Conservation (phyloP, 176 grass and related monocot genomes). For the Triticum timopheevii region DNA sequence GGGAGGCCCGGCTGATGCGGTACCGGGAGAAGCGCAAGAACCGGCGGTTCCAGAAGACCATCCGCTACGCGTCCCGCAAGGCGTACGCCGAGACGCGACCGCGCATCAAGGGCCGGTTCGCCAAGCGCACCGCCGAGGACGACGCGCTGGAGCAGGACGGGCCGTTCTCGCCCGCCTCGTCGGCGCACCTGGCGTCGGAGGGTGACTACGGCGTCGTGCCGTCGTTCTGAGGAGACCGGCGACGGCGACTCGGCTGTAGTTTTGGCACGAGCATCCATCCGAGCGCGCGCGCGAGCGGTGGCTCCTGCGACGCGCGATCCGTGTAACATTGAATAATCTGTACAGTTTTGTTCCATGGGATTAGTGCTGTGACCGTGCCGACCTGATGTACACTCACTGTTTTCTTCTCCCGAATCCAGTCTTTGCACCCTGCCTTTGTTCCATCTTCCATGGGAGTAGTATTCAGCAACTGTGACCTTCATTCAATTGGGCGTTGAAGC, state of each 20-base stretch:
- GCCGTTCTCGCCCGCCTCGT: slow-evolving; percentile 23
- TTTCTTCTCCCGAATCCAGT: background rate
- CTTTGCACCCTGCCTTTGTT: slow-evolving; percentile 17
- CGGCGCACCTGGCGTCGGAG: slow-evolving; percentile 22
- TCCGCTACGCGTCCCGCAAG: slow-evolving; percentile 85
- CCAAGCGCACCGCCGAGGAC: slow-evolving; percentile 46
- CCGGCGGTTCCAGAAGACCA: slow-evolving; percentile 80
- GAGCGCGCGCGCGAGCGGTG: background rate
- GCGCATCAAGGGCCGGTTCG: slow-evolving; percentile 83
- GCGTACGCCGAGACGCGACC: slow-evolving; percentile 85
- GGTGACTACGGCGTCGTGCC: slow-evolving; percentile 51
- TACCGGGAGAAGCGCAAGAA: slow-evolving; percentile 89
- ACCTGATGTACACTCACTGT: background rate
- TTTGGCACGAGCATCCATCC: slow-evolving; percentile 12
- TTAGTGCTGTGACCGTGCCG: background rate
- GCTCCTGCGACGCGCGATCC: background rate
- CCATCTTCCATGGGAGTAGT: background rate
- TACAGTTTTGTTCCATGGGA: slow-evolving; percentile 23
- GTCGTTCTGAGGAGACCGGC: slow-evolving; percentile 35
- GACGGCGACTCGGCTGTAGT: background rate
- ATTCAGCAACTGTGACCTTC: slow-evolving; percentile 1
- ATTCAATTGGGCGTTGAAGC: background rate
- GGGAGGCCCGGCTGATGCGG: slow-evolving; percentile 81
- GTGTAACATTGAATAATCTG: slow-evolving; percentile 49
- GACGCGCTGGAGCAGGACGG: slow-evolving; percentile 28